A percentile compares a stretch with the other conserved stretches of the same genome.
phyloP scores from a whole-genome alignment of 495 filamentous ascomycete genomes.

The Amphirosellinia nigrospora region DNA sequence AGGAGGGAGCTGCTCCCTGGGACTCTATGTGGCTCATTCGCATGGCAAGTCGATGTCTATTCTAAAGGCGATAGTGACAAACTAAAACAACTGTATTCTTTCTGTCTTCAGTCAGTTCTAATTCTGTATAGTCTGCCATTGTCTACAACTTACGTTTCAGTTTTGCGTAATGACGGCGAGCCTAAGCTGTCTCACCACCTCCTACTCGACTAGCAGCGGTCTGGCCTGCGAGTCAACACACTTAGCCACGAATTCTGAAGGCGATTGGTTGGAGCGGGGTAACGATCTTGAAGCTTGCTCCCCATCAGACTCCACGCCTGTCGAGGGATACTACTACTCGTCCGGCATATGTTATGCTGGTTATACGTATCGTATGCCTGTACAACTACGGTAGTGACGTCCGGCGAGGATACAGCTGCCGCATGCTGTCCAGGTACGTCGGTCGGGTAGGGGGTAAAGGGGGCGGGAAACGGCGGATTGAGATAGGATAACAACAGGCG shows the following conservation, averaged over 20 bases:
- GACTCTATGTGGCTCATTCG: too few species aligned
- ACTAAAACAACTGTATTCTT: too few species aligned
- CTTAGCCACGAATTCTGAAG: neutral
- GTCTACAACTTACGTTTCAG: neutral
- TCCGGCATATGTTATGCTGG: slow-evolving; percentile 4
- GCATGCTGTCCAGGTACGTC: slow-evolving; percentile 16
- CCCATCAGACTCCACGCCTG: neutral
- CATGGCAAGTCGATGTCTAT: too few species aligned
- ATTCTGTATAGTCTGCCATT: neutral
- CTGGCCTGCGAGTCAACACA: neutral
- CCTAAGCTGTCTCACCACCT: neutral
- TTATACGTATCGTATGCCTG: slow-evolving; percentile 14
- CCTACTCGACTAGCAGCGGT: neutral
- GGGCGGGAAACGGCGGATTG: too few species aligned
- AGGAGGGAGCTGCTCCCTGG: too few species aligned
- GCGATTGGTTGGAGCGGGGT: neutral
- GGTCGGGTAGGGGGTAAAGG: too few species aligned
- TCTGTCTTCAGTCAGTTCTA: too few species aligned
- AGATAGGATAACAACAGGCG: too few species aligned
- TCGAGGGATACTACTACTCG: neutral
- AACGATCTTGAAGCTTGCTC: neutral
- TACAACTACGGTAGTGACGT: neutral
- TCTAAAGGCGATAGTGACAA: too few species aligned
- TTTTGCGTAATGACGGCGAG: neutral
- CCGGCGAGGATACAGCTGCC: neutral